Evolutionary conservation across 2,329 filamentous ascomycete genomes (phyloP).

Genomic region (Pseudofabraea citricarpa): DNA sequence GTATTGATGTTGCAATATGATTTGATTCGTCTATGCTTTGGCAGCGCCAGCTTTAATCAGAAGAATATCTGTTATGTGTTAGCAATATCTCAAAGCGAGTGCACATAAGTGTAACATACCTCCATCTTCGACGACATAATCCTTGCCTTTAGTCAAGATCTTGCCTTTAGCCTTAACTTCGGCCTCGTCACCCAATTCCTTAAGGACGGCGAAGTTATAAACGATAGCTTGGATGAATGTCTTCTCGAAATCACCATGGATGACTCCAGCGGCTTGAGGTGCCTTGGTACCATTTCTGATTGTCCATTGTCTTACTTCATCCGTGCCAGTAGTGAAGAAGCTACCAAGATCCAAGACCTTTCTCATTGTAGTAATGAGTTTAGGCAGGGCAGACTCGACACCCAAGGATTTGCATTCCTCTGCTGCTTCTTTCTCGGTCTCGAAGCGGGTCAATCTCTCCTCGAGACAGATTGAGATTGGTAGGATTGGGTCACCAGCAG

Average conservation of each 20-base stretch:
- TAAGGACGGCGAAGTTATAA: slow-evolving; percentile 79
- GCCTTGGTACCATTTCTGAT: slow-evolving; percentile 94
- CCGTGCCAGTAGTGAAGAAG: slow-evolving; percentile 95
- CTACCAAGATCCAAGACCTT: slow-evolving; percentile 83
- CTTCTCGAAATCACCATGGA: slow-evolving; percentile 98
- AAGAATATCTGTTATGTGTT: slow-evolving; percentile 16
- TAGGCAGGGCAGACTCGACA: slow-evolving; percentile 84
- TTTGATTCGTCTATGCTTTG: slow-evolving; percentile 21
- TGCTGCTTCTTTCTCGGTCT: slow-evolving; percentile 67
- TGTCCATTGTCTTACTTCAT: slow-evolving; percentile 98
- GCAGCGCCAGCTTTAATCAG: slow-evolving; percentile 27
- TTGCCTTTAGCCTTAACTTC: slow-evolving; percentile 92
- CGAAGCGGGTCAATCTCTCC: slow-evolving; percentile 80
- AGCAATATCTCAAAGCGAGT: not conserved
- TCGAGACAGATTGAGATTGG: slow-evolving; percentile 91
- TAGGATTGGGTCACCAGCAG: slow-evolving; percentile 82
- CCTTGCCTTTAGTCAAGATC: slow-evolving; percentile 97
- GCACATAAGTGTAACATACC: slow-evolving; percentile 45
- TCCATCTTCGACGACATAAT: slow-evolving; percentile 85
- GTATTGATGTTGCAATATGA: slow-evolving; percentile 3
- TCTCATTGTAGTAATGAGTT: slow-evolving; percentile 90
- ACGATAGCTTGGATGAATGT: slow-evolving; percentile 97
- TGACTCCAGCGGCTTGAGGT: slow-evolving; percentile 95
- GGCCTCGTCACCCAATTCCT: slow-evolving; percentile 83
- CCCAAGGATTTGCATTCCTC: slow-evolving; percentile 88